Conservation (phyloP, 352 stramenopile genomes). For the Pythium chondricola region DNA sequence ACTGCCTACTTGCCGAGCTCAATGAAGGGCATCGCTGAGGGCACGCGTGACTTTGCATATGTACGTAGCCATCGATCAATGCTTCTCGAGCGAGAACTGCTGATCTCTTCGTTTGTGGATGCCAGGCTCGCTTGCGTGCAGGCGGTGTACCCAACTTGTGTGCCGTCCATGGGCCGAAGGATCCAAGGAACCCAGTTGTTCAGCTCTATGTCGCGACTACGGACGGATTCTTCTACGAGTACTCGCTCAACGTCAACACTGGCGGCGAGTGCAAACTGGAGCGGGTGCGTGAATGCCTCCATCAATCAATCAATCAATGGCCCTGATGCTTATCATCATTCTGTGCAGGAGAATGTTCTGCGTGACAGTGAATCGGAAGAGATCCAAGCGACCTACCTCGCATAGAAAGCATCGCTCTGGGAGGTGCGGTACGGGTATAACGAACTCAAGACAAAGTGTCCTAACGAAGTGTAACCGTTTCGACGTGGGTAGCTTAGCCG, state of each 20-base stretch:
- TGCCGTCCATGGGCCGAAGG: constrained; percentile 68
- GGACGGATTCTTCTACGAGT: constrained; percentile 86
- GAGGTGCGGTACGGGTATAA: background rate
- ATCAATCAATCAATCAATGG: too few species aligned
- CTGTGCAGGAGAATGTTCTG: constrained; percentile 73
- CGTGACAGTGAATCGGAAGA: constrained; percentile 79
- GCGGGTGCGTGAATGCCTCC: constrained; percentile 46
- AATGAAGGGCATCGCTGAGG: constrained; percentile 75
- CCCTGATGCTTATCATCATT: too few species aligned
- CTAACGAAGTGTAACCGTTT: too few species aligned
- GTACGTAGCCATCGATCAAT: constrained; percentile 25
- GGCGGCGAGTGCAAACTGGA: constrained; percentile 82
- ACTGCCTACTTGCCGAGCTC: constrained; percentile 71
- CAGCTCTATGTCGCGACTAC: constrained; percentile 76
- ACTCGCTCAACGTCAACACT: constrained; percentile 62
- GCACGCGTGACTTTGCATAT: constrained; percentile 84
- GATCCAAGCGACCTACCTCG: constrained; percentile 80
- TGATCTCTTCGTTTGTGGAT: constrained; percentile 1
- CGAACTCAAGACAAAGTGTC: background rate
- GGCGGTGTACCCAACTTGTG: constrained; percentile 70
- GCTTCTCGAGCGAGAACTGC: background rate
- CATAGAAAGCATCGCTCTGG: constrained; percentile 21
- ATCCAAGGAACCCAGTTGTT: constrained; percentile 38
- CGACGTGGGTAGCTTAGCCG: too few species aligned
- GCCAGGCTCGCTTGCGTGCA: constrained; percentile 63